Evolutionary conservation across 1,139 yeast genomes (phyloP).

Genomic region (Arxiozyma telluris): DNA sequence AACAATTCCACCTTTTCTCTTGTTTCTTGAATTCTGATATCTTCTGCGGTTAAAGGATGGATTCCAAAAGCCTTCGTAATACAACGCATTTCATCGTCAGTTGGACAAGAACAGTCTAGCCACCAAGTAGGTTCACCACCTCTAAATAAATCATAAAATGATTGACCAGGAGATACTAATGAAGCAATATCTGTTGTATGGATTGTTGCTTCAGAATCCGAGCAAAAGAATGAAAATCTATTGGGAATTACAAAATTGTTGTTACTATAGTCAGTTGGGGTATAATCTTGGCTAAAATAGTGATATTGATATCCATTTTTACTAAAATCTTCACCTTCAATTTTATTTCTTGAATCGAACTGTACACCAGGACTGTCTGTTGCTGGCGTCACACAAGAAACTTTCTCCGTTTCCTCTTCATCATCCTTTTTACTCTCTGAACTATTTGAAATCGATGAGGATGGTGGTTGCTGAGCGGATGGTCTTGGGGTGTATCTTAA

Average conservation of each 20-base stretch:
- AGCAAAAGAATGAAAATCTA: constrained; percentile 73
- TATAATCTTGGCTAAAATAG: not conserved
- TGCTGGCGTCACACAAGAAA: not conserved
- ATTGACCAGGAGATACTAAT: constrained; percentile 53
- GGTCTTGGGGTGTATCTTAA: constrained; percentile 46
- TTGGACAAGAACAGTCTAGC: constrained; percentile 65
- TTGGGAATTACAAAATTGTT: constrained; percentile 41
- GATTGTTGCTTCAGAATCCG: constrained; percentile 75
- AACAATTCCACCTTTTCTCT: constrained; percentile 79
- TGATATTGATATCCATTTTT: constrained; percentile 5
- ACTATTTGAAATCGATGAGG: not conserved
- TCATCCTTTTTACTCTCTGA: not conserved
- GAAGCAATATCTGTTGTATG: constrained; percentile 85
- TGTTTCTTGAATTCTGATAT: constrained; percentile 75
- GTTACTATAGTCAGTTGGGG: not conserved
- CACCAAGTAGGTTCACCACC: constrained; percentile 51
- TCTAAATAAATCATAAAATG: constrained; percentile 56
- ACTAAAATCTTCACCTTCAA: constrained; percentile 30
- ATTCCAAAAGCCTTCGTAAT: constrained; percentile 66
- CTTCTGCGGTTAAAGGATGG: constrained; percentile 79
- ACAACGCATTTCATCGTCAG: constrained; percentile 59
- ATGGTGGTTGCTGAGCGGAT: constrained; percentile 8
- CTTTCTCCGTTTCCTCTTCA: not conserved
- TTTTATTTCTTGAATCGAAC: constrained; percentile 31
- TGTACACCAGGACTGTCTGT: constrained; percentile 25